These are phyloP conservation scores for Trypanosoma scelopori DNA, from an alignment of 208 protist genomes.

Conservation along the genomic window DNA sequence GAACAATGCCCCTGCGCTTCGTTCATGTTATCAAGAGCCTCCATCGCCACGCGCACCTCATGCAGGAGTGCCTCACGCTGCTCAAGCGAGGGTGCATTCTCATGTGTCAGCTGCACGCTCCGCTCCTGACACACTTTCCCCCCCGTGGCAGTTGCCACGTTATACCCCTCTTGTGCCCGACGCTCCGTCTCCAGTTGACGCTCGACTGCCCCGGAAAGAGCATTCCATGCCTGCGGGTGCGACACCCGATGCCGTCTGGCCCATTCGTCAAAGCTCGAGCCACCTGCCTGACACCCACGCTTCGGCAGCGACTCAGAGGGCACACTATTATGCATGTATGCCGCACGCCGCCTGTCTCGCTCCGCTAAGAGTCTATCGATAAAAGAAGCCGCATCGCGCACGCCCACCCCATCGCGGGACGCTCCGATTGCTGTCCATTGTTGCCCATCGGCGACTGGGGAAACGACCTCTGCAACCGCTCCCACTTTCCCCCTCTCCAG, in stretches of 20 bases:
- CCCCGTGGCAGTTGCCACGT: no score
- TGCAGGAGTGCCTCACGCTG: neutral
- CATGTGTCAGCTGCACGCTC: no score
- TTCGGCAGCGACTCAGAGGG: neutral
- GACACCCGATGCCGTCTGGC: neutral
- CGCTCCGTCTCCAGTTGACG: neutral
- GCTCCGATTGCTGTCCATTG: neutral
- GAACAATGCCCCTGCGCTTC: neutral
- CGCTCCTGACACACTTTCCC: no score
- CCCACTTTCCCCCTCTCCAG: neutral
- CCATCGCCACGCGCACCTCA: slow-evolving; percentile 14
- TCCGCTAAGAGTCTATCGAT: slow-evolving; percentile 24
- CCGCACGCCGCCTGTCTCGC: slow-evolving; percentile 17
- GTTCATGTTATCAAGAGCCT: slow-evolving; percentile 22
- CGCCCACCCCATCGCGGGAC: neutral
- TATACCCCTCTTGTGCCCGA: neutral
- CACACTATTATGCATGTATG: slow-evolving; percentile 5
- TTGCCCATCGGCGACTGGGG: neutral
- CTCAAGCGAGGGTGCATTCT: neutral
- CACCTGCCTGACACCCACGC: neutral
- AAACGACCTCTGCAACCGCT: neutral
- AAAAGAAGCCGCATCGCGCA: neutral
- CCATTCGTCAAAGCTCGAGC: slow-evolving; percentile 2
- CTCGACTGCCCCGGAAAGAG: slow-evolving; percentile 5
- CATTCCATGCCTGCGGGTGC: slow-evolving; percentile 12